These are phyloP conservation scores for Euryodendron excelsum DNA, from an alignment of 148 eudicot species.

Conservation along the genomic window DNA sequence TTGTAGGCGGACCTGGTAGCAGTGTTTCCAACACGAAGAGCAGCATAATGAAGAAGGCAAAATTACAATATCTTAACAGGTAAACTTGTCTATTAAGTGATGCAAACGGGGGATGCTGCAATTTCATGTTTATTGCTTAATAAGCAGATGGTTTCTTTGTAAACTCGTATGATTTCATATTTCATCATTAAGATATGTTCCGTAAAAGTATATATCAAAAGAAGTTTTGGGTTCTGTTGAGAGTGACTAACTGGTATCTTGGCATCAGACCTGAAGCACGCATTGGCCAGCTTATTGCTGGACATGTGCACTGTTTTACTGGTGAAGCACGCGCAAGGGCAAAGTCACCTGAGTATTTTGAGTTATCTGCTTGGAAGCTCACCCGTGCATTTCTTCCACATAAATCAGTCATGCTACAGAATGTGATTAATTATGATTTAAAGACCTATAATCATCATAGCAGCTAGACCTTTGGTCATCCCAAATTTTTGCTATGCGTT, in stretches of 20 bases:
- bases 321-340: neutral
- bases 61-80: conserved; percentile 71
- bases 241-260: neutral
- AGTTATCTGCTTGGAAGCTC: neutral
- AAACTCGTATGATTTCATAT: neutral
- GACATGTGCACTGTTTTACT: neutral
- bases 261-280: neutral
- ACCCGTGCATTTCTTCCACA: neutral
- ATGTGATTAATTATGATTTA: neutral
- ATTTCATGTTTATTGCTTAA: neutral
- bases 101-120: neutral
- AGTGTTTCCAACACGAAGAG: conserved; percentile 68
- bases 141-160: neutral
- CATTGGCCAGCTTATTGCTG: neutral
- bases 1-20: conserved; percentile 53
- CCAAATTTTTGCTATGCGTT: neutral
- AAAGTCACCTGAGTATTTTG: neutral
- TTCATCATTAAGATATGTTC: neutral
- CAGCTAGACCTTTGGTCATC: neutral
- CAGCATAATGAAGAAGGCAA: conserved; percentile 85
- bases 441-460: neutral
- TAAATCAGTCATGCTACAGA: neutral
- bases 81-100: conserved; percentile 10
- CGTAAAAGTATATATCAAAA: neutral
- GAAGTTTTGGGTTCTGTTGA: neutral